Evolutionary conservation across 331 rosid species (phyloP).

Genomic region (Malus hybrid): DNA sequence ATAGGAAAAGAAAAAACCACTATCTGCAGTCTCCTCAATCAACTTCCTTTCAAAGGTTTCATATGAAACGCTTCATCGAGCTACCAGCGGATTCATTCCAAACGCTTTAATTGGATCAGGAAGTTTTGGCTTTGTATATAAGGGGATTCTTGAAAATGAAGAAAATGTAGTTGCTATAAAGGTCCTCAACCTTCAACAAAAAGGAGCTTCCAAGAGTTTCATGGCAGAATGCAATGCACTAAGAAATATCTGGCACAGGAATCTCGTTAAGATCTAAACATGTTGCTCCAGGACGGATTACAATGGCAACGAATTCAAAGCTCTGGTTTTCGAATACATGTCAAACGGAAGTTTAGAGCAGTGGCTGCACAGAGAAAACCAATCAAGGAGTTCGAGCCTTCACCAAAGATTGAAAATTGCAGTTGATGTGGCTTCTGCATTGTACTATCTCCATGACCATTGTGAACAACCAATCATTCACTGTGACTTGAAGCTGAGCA

Average conservation of each 20-base stretch:
- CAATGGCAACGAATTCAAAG: slow-evolving; percentile 42
- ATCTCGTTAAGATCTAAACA: slow-evolving; percentile 31
- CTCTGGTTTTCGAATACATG: slow-evolving; percentile 42
- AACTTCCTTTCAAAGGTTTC: slow-evolving; percentile 10
- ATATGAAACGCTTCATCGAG: slow-evolving; percentile 16
- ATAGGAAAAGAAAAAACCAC: not conserved
- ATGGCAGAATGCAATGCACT: slow-evolving; percentile 37
- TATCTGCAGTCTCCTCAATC: not conserved
- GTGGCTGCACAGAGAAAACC: slow-evolving; percentile 19
- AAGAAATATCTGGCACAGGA: slow-evolving; percentile 37
- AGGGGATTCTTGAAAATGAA: slow-evolving; percentile 1
- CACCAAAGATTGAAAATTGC: slow-evolving; percentile 18
- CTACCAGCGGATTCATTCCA: slow-evolving; percentile 24
- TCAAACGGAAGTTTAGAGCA: slow-evolving; percentile 28
- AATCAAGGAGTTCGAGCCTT: slow-evolving; percentile 8
- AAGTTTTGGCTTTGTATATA: slow-evolving; percentile 17
- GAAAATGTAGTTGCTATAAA: slow-evolving; percentile 27
- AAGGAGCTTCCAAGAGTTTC: slow-evolving; percentile 42
- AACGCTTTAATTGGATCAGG: slow-evolving; percentile 23
- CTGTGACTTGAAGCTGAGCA: slow-evolving; percentile 41
- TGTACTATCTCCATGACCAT: slow-evolving; percentile 37
- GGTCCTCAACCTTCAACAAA: slow-evolving; percentile 33
- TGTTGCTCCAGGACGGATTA: slow-evolving; percentile 38
- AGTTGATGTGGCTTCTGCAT: slow-evolving; percentile 31
- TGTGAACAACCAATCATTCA: slow-evolving; percentile 41